Percentiles rank a stretch among this genome's conserved stretches.
Conservation (phyloP, 2,329 filamentous ascomycete genomes). For the Botrytis galanthina region DNA sequence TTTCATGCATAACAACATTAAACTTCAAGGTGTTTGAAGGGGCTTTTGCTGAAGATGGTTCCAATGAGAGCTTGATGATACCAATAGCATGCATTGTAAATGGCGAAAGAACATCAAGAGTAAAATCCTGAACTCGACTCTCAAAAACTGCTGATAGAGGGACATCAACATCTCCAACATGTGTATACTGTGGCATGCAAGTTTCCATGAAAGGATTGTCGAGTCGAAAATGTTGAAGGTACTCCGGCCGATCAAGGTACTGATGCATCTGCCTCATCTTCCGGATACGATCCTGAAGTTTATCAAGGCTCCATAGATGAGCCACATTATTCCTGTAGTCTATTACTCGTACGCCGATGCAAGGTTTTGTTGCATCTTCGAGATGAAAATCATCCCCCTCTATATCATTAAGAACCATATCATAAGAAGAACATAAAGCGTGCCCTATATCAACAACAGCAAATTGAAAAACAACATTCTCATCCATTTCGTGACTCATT, state of each 20-base stretch:
- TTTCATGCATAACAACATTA: slow-evolving; percentile 97
- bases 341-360: slow-evolving; percentile 83
- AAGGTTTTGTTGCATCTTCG: slow-evolving; percentile 81
- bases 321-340: slow-evolving; percentile 86
- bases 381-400: slow-evolving; percentile 82
- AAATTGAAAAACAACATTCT: slow-evolving; percentile 92
- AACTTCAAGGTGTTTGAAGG: slow-evolving; percentile 94
- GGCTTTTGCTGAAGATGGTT: slow-evolving; percentile 89
- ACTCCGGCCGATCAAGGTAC: slow-evolving; percentile 92
- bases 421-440: slow-evolving; percentile 87
- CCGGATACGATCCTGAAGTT: slow-evolving; percentile 80
- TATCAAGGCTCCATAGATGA: slow-evolving; percentile 92
- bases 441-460: slow-evolving; percentile 87
- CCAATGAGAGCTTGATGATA: slow-evolving; percentile 84
- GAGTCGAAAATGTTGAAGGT: slow-evolving; percentile 85
- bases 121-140: slow-evolving; percentile 90
- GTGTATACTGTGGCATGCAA: slow-evolving; percentile 87
- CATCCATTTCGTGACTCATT: slow-evolving; percentile 95
- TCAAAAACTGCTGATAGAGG: slow-evolving; percentile 92
- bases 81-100: slow-evolving; percentile 90
- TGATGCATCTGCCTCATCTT: slow-evolving; percentile 97
- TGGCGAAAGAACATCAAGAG: slow-evolving; percentile 84
- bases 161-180: slow-evolving; percentile 90
- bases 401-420: slow-evolving; percentile 88
- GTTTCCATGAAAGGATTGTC: slow-evolving; percentile 91